Percentiles rank a stretch among this genome's conserved stretches.
Conservation (phyloP, 2,329 filamentous ascomycete genomes). For the Penicillium thymicola region DNA sequence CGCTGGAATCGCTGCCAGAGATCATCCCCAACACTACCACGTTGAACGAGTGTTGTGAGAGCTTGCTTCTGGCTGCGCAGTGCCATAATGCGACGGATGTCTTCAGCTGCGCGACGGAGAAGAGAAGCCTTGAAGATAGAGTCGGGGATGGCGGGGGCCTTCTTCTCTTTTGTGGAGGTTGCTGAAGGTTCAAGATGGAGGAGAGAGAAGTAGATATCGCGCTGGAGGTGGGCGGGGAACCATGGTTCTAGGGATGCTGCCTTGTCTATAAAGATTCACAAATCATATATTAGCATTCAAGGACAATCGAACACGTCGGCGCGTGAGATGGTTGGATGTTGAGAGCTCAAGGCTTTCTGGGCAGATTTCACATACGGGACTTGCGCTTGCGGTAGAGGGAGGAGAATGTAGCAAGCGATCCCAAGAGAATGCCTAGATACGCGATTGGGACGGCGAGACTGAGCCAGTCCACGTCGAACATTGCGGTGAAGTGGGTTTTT, state of each 20-base stretch:
- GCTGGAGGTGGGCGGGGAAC: slow-evolving; percentile 87
- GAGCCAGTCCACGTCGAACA: slow-evolving; percentile 66
- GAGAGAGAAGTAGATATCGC: slow-evolving; percentile 91
- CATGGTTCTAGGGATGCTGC: slow-evolving; percentile 85
- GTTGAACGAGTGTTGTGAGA: slow-evolving; percentile 75
- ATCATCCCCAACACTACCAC: slow-evolving; percentile 93
- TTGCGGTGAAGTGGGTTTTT: slow-evolving; percentile 25
- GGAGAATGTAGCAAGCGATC: slow-evolving; percentile 87
- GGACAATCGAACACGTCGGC: not conserved
- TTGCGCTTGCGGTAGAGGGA: slow-evolving; percentile 91
- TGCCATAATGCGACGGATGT: slow-evolving; percentile 87
- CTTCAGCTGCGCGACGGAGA: slow-evolving; percentile 82
- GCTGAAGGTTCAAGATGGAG: slow-evolving; percentile 68
- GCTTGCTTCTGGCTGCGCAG: slow-evolving; percentile 86
- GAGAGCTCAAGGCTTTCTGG: not conserved
- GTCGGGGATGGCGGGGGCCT: slow-evolving; percentile 70
- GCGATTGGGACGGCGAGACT: slow-evolving; percentile 81
- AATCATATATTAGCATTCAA: slow-evolving; percentile 17
- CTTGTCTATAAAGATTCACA: slow-evolving; percentile 48
- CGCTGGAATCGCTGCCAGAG: slow-evolving; percentile 88
- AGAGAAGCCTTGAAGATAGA: slow-evolving; percentile 84
- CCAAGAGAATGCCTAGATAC: slow-evolving; percentile 83
- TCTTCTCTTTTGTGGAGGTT: slow-evolving; percentile 57
- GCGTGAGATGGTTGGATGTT: not conserved
- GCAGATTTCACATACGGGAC: slow-evolving; percentile 57